A percentile compares a stretch with the other conserved stretches of the same genome.
Evolutionary conservation across 2,329 filamentous ascomycete species (phyloP).

Genomic region (Scedosporium minutisporum): DNA sequence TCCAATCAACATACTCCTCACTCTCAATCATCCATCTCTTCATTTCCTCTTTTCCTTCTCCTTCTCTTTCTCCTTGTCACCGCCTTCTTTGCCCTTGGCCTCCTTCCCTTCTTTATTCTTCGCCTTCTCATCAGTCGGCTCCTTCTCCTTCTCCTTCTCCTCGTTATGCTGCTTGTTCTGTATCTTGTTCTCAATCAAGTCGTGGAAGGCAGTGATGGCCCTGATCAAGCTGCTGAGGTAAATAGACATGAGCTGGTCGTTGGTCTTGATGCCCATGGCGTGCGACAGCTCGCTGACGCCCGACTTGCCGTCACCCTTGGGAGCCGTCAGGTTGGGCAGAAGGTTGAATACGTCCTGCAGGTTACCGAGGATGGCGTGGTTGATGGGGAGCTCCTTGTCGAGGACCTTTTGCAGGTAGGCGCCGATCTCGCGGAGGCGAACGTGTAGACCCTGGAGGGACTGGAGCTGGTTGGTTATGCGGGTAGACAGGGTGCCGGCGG

Average conservation of each 20-base stretch:
- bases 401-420: conserved; percentile 93
- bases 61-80: too few relatives aligned
- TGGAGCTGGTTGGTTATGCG: conserved; percentile 96
- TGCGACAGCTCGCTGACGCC: conserved; percentile 72
- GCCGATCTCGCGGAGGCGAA: conserved; percentile 89
- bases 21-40: neutral
- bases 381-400: conserved; percentile 84
- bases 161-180: conserved; percentile 97
- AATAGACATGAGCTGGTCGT: conserved; percentile 97
- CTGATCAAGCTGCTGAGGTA: conserved; percentile 95
- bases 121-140: conserved; percentile 51
- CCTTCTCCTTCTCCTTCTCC: conserved; percentile 83
- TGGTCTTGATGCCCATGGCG: conserved; percentile 98
- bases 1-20: neutral
- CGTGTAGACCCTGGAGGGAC: conserved; percentile 89
- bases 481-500: conserved; percentile 90
- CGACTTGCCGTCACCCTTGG: conserved; percentile 54
- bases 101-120: conserved; percentile 43
- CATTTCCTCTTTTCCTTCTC: neutral
- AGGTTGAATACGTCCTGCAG: conserved; percentile 99
- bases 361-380: conserved; percentile 94
- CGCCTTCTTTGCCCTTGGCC: conserved; percentile 25
- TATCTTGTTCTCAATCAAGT: conserved; percentile 99
- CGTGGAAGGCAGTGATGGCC: conserved; percentile 97
- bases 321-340: conserved; percentile 86